Percentiles rank a stretch among this genome's conserved stretches.
These are phyloP conservation scores for Vaccinium darrowii DNA, from an alignment of 148 eudicot genomes.

Conservation along the genomic window DNA sequence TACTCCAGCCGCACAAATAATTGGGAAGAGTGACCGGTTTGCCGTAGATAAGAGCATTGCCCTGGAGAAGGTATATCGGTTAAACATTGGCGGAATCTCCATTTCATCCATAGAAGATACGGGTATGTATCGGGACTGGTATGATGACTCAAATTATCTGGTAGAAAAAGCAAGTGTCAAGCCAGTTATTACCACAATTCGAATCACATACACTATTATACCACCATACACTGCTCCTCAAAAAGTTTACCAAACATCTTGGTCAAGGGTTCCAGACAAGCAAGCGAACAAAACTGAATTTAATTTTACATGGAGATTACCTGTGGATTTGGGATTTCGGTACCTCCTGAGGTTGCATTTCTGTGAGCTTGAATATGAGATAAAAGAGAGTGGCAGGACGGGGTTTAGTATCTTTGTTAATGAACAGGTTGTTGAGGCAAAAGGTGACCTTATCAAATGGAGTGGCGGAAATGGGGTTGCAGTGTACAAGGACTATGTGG, in stretches of 20 bases:
- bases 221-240: conserved; percentile 7
- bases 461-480: conserved; percentile 15
- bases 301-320: neutral
- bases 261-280: neutral
- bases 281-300: neutral
- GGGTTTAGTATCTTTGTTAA: conserved; percentile 26
- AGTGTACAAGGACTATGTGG: conserved; percentile 30
- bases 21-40: no score
- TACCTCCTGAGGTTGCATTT: conserved; percentile 47
- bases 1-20: no score
- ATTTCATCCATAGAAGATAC: conserved; percentile 5
- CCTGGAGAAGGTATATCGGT: no score
- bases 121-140: conserved; percentile 32
- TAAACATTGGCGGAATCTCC: no score
- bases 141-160: conserved; percentile 6
- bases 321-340: conserved; percentile 35
- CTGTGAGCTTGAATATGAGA: conserved; percentile 21
- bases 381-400: conserved; percentile 3
- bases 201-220: conserved; percentile 12
- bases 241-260: conserved; percentile 29
- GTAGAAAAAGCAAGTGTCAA: neutral
- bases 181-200: neutral
- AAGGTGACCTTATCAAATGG: conserved; percentile 16
- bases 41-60: no score
- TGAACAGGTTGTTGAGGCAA: no score